Evolutionary conservation across 2,329 filamentous ascomycete species (phyloP).

Genomic region (Grosmannia clavigera): DNA sequence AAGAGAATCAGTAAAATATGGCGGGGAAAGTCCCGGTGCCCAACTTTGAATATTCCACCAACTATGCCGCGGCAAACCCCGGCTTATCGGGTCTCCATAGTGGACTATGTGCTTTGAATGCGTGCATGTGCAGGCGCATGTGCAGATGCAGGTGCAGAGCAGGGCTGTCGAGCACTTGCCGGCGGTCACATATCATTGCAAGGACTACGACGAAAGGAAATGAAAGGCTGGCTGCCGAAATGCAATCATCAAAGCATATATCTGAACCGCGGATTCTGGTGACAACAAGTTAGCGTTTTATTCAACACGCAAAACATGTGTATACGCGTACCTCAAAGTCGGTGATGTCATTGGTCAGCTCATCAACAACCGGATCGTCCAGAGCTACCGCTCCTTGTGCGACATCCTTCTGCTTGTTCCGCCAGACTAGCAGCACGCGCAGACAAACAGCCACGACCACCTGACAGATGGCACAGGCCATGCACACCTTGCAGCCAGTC

Average conservation of each 20-base stretch:
- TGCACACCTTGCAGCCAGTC: background rate
- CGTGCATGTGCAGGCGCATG: too few relatives aligned
- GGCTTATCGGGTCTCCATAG: background rate
- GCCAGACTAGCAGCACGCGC: background rate
- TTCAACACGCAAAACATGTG: too few relatives aligned
- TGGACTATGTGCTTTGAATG: background rate
- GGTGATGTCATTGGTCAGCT: background rate
- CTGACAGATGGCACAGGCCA: background rate
- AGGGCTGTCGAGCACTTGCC: background rate
- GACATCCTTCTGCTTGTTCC: background rate
- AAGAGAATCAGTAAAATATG: background rate
- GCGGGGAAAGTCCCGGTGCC: background rate
- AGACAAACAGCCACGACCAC: background rate
- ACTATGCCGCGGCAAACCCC: background rate
- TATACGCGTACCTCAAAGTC: conserved; percentile 1
- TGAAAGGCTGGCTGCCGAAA: background rate
- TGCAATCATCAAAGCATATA: conserved; percentile 1
- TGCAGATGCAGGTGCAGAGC: too few relatives aligned
- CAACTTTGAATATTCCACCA: background rate
- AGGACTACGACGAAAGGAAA: background rate
- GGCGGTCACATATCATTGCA: too few relatives aligned
- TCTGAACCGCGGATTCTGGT: conserved; percentile 1
- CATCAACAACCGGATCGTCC: background rate
- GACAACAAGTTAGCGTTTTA: background rate
- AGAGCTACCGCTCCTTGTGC: background rate